Conservation (phyloP, 192 early-diverging fungal genomes). For the Coemansia sp. region DNA sequence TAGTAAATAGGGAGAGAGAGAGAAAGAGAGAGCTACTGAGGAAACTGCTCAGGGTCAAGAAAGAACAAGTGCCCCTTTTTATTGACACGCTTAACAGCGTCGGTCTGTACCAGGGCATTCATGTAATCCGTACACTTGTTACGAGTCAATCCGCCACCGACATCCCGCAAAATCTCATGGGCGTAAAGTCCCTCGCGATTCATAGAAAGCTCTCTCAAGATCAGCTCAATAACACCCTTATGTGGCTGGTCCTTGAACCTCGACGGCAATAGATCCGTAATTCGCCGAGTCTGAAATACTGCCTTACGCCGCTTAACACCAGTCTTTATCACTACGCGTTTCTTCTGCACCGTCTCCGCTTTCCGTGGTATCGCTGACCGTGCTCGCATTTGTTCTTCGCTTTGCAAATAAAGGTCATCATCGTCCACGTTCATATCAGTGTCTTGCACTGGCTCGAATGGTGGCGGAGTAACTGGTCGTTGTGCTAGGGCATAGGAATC, state of each 20-base stretch:
- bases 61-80: conserved; percentile 58
- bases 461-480: conserved; percentile 36
- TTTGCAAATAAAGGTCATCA: background rate
- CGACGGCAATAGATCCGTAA: conserved; percentile 42
- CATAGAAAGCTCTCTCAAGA: conserved; percentile 50
- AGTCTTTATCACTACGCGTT: conserved; percentile 47
- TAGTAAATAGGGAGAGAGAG: background rate
- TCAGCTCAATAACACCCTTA: conserved; percentile 45
- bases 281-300: conserved; percentile 41
- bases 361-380: background rate
- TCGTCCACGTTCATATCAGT: background rate
- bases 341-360: conserved; percentile 20
- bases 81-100: conserved; percentile 38
- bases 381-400: conserved; percentile 8
- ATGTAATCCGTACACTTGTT: conserved; percentile 52
- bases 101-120: conserved; percentile 48
- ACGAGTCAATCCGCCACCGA: conserved; percentile 38
- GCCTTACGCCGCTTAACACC: conserved; percentile 36
- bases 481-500: conserved; percentile 36
- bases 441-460: background rate
- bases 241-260: conserved; percentile 50
- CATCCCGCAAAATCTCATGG: conserved; percentile 47
- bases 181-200: conserved; percentile 54
- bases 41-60: conserved; percentile 50
- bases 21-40: conserved; percentile 15